Percentiles rank a stretch among this genome's conserved stretches.
These are phyloP conservation scores for Chytriomyces hyalinus DNA, from an alignment of 192 early-diverging fungal genomes.

Conservation along the genomic window DNA sequence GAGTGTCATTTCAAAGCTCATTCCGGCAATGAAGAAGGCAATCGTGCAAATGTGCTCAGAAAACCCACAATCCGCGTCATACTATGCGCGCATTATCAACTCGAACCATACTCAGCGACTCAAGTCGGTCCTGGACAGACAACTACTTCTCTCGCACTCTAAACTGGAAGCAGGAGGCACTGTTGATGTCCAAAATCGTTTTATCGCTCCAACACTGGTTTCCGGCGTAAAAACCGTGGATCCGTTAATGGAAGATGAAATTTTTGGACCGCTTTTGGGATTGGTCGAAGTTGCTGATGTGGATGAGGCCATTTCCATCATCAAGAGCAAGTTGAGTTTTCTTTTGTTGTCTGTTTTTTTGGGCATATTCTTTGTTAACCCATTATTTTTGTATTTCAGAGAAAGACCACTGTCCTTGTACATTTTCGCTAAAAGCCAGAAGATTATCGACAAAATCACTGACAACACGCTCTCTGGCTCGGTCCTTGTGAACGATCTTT, in stretches of 20 bases:
- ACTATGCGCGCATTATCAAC: constrained; percentile 77
- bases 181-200: constrained; percentile 63
- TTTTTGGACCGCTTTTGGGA: constrained; percentile 93
- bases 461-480: constrained; percentile 74
- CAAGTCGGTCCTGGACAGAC: constrained; percentile 53
- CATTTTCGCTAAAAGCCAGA: constrained; percentile 63
- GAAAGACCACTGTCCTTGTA: constrained; percentile 78
- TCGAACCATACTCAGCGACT: constrained; percentile 74
- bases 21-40: constrained; percentile 56
- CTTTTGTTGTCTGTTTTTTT: not conserved
- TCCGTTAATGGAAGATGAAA: constrained; percentile 76
- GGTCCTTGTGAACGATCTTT: constrained; percentile 78
- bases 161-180: constrained; percentile 63
- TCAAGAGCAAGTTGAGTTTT: constrained; percentile 36
- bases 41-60: constrained; percentile 35
- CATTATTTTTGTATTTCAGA: not conserved
- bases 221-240: constrained; percentile 64
- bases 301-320: constrained; percentile 44
- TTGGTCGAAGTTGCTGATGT: constrained; percentile 59
- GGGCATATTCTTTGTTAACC: not conserved
- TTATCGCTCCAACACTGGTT: constrained; percentile 84
- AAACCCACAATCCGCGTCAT: constrained; percentile 49
- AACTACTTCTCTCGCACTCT: constrained; percentile 38
- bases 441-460: constrained; percentile 61
- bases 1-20: constrained; percentile 61